Conservation (phyloP, 2,329 filamentous ascomycete genomes). For the Stagonosporopsis rhizophila region DNA sequence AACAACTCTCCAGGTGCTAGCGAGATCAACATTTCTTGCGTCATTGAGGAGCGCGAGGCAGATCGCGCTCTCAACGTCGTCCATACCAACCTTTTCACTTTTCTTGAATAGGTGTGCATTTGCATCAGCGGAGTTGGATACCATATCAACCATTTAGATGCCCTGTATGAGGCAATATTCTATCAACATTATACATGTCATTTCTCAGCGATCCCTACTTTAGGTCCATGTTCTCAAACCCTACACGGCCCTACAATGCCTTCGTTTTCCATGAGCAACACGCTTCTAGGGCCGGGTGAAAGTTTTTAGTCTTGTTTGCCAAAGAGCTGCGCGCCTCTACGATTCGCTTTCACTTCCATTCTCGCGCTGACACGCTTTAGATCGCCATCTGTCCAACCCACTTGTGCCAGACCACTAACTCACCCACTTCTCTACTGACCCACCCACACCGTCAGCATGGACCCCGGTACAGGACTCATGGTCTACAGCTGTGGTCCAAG, state of each 20-base stretch:
- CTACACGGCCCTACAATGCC: neutral
- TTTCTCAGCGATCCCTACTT: neutral
- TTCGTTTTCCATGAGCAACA: neutral
- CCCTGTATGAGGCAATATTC: neutral
- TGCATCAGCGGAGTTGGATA: conserved; percentile 38
- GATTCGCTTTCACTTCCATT: conserved; percentile 5
- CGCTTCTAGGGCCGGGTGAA: neutral
- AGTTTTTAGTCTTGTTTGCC: neutral
- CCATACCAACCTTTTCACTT: conserved; percentile 96
- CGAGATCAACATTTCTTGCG: conserved; percentile 99
- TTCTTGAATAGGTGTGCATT: conserved; percentile 70
- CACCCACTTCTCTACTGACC: neutral
- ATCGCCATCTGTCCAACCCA: neutral
- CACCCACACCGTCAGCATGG: conserved; percentile 1
- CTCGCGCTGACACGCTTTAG: neutral
- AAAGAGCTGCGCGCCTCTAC: neutral
- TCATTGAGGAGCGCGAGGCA: conserved; percentile 90
- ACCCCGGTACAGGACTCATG: conserved; percentile 8
- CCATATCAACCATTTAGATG: conserved; percentile 22
- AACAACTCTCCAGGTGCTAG: conserved; percentile 73
- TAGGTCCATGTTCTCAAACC: neutral
- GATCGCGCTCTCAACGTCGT: conserved; percentile 94
- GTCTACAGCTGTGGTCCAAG: neutral
- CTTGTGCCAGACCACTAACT: neutral
- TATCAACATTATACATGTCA: conserved; percentile 1